These are phyloP conservation scores for Fusarium cyanostomum DNA, from an alignment of 2,329 filamentous ascomycete genomes.

Conservation along the genomic window DNA sequence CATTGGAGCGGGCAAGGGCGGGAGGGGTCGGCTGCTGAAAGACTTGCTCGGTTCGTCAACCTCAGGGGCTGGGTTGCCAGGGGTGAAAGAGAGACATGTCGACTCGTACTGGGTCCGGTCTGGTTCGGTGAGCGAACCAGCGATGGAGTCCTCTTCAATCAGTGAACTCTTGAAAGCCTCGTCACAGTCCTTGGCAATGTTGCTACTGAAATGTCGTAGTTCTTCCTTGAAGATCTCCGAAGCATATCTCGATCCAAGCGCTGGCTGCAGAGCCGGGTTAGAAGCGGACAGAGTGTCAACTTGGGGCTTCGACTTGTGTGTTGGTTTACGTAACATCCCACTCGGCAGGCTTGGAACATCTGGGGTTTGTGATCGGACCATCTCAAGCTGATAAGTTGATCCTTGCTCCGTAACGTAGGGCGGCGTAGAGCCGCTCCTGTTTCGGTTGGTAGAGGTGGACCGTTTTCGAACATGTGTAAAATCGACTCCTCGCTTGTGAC, in stretches of 20 bases:
- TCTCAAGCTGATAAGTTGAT: slow-evolving; percentile 32
- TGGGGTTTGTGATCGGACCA: slow-evolving; percentile 43
- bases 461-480: slow-evolving; percentile 61
- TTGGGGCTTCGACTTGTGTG: slow-evolving; percentile 14
- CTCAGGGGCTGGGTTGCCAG: slow-evolving; percentile 46
- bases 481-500: slow-evolving; percentile 63
- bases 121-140: slow-evolving; percentile 47
- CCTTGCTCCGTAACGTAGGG: slow-evolving; percentile 34
- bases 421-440: slow-evolving; percentile 28
- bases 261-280: slow-evolving; percentile 13
- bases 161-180: slow-evolving; percentile 84
- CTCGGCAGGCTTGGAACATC: slow-evolving; percentile 41
- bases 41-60: slow-evolving; percentile 46
- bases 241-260: slow-evolving; percentile 37
- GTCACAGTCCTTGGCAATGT: slow-evolving; percentile 89
- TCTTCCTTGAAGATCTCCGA: slow-evolving; percentile 71
- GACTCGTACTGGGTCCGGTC: slow-evolving; percentile 48
- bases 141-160: slow-evolving; percentile 52
- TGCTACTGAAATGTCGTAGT: slow-evolving; percentile 82
- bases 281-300: slow-evolving; percentile 13
- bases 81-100: slow-evolving; percentile 55
- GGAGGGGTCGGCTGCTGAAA: slow-evolving; percentile 62
- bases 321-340: slow-evolving; percentile 41
- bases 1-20: slow-evolving; percentile 55
- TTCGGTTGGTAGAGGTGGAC: slow-evolving; percentile 45